phyloP scores from a whole-genome alignment of 164 flowering plant genomes.

The Aristolochia fimbriata region DNA sequence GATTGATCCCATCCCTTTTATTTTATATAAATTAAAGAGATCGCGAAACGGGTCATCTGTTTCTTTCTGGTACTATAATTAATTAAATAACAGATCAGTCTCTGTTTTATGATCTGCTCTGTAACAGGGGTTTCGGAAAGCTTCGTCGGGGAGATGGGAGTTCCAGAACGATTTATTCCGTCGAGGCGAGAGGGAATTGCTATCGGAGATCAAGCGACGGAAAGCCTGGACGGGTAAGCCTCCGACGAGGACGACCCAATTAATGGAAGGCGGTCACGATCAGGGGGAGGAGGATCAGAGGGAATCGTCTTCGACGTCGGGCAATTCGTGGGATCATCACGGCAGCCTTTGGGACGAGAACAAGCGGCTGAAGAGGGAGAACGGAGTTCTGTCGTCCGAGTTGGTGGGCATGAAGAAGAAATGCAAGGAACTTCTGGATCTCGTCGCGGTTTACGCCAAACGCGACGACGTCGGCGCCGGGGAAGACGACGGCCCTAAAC shows the following conservation, averaged over 20 bases:
- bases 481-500: constrained; percentile 25
- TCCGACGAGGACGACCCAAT: no score
- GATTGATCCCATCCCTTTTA: background rate
- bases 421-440: constrained; percentile 54
- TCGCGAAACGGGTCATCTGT: no score
- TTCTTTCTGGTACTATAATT: no score
- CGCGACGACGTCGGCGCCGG: constrained; percentile 14
- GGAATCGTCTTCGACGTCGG: constrained; percentile 48
- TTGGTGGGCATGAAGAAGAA: constrained; percentile 44
- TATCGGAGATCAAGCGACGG: constrained; percentile 48
- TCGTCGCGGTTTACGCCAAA: constrained; percentile 28
- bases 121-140: constrained; percentile 54
- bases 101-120: no score
- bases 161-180: constrained; percentile 66
- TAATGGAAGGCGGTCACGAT: no score
- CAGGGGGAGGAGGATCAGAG: no score
- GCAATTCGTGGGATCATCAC: constrained; percentile 28
- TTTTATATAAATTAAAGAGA: background rate
- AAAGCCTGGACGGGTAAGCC: constrained; percentile 49
- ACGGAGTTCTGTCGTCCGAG: constrained; percentile 40
- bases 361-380: constrained; percentile 51
- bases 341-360: constrained; percentile 51
- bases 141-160: constrained; percentile 69
- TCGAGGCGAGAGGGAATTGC: constrained; percentile 37
- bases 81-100: no score